A percentile compares a stretch with the other conserved stretches of the same genome.
phyloP scores from a whole-genome alignment of 2,329 filamentous ascomycete genomes.

The Penicillium concentricum region DNA sequence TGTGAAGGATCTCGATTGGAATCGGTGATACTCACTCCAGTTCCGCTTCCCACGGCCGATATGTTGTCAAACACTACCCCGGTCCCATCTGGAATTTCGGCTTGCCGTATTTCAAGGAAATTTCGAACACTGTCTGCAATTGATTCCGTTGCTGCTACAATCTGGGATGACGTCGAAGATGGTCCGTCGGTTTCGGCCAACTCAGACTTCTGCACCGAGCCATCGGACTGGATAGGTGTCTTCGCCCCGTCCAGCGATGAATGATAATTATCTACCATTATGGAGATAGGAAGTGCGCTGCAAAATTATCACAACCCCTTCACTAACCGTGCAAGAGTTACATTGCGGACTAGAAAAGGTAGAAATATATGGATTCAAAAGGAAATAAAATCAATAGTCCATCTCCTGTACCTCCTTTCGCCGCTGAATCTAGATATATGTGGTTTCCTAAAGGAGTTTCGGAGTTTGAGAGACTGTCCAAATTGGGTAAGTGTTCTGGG shows the following conservation, averaged over 20 bases:
- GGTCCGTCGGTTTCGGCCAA: neutral
- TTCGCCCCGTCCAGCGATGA: neutral
- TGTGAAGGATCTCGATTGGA: no score
- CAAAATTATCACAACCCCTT: neutral
- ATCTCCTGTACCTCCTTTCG: neutral
- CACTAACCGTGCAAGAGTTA: neutral
- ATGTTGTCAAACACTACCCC: neutral
- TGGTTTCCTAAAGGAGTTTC: neutral
- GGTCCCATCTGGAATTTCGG: neutral
- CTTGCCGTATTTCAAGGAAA: neutral
- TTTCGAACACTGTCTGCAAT: neutral
- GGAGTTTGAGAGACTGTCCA: neutral
- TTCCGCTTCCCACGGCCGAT: neutral
- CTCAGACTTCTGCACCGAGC: neutral
- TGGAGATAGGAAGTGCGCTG: neutral
- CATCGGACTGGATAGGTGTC: neutral
- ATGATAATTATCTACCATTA: neutral
- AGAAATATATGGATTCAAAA: neutral
- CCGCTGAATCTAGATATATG: neutral
- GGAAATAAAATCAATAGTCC: neutral
- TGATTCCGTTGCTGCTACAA: neutral
- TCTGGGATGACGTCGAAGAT: neutral
- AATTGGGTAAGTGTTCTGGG: neutral
- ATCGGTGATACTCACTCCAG: neutral
- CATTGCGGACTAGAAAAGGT: neutral